Percentiles rank a stretch among this genome's conserved stretches.
These are phyloP conservation scores for Blastomyces emzantsi DNA, from an alignment of 2,329 filamentous ascomycete species.

Conservation along the genomic window DNA sequence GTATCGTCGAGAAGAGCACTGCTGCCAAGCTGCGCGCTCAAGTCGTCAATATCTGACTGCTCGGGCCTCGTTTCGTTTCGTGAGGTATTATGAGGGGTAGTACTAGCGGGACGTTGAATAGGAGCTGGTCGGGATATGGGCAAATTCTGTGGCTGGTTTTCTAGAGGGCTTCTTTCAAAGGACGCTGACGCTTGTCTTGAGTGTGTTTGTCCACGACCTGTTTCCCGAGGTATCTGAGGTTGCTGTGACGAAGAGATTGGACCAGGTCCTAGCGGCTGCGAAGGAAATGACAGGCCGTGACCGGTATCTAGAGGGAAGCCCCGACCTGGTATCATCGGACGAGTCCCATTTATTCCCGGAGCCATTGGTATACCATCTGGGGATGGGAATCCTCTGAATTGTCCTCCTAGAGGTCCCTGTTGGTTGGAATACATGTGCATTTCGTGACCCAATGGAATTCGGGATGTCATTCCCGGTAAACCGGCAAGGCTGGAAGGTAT, in stretches of 20 bases:
- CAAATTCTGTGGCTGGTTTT: slow-evolving; percentile 52
- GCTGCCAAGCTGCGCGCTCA: slow-evolving; percentile 76
- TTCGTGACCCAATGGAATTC: slow-evolving; percentile 43
- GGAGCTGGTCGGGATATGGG: slow-evolving; percentile 76
- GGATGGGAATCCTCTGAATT: slow-evolving; percentile 46
- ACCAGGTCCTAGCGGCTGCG: slow-evolving; percentile 36
- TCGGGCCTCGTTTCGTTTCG: slow-evolving; percentile 33
- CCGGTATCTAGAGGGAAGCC: slow-evolving; percentile 44
- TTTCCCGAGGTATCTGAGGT: slow-evolving; percentile 23
- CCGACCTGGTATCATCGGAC: slow-evolving; percentile 50
- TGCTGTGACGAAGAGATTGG: slow-evolving; percentile 27
- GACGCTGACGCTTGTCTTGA: slow-evolving; percentile 66
- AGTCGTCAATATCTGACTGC: slow-evolving; percentile 57
- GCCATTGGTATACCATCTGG: slow-evolving; percentile 46
- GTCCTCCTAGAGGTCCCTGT: slow-evolving; percentile 43
- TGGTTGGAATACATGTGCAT: slow-evolving; percentile 48
- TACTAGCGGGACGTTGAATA: slow-evolving; percentile 78
- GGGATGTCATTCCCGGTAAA: slow-evolving; percentile 45
- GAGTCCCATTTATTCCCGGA: slow-evolving; percentile 53
- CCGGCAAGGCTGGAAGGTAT: slow-evolving; percentile 49
- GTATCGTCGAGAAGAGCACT: slow-evolving; percentile 73
- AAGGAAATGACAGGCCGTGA: slow-evolving; percentile 34
- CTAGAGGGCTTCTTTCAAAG: slow-evolving; percentile 49
- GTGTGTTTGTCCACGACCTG: slow-evolving; percentile 48
- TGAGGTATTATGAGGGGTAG: slow-evolving; percentile 44